Conservation (phyloP, 176 grass and related monocot genomes). For the Bolboschoenus planiculmis region DNA sequence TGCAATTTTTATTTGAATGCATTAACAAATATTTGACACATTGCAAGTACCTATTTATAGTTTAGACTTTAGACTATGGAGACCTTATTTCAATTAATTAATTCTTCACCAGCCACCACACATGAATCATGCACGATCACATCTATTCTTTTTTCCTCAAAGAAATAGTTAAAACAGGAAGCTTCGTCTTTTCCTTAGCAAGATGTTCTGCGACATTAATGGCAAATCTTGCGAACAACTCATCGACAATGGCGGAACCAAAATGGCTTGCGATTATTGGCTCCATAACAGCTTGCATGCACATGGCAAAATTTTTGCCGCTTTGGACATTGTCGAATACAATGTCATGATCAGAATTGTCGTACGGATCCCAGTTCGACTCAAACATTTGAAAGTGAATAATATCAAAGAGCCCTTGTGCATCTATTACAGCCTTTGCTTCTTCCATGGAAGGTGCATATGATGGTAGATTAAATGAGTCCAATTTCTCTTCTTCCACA, state of each 20-base stretch:
- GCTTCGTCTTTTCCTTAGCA: slow-evolving; percentile 33
- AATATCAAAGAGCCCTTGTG: neutral
- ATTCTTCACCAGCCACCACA: neutral
- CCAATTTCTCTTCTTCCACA: slow-evolving; percentile 24
- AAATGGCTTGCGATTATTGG: slow-evolving; percentile 25
- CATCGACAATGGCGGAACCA: slow-evolving; percentile 26
- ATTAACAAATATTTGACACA: too few species aligned
- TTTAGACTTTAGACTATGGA: too few species aligned
- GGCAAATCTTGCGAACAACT: slow-evolving; percentile 32
- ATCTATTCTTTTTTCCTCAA: slow-evolving; percentile 25
- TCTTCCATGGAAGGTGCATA: slow-evolving; percentile 29
- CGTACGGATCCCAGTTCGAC: neutral
- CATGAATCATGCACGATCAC: neutral
- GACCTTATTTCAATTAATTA: neutral
- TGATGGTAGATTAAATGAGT: slow-evolving; percentile 33
- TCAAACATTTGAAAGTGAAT: neutral
- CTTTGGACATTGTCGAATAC: slow-evolving; percentile 1
- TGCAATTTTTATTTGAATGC: too few species aligned
- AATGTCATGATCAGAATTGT: neutral
- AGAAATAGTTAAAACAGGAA: slow-evolving; percentile 14
- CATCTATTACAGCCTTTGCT: slow-evolving; percentile 16
- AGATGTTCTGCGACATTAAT: slow-evolving; percentile 29
- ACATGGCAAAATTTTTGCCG: neutral
- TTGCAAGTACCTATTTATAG: too few species aligned
- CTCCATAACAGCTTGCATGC: neutral